Percentiles rank a stretch among this genome's conserved stretches.
Conservation (phyloP, 768 basidiomycete species). For the Mrakia frigida region DNA sequence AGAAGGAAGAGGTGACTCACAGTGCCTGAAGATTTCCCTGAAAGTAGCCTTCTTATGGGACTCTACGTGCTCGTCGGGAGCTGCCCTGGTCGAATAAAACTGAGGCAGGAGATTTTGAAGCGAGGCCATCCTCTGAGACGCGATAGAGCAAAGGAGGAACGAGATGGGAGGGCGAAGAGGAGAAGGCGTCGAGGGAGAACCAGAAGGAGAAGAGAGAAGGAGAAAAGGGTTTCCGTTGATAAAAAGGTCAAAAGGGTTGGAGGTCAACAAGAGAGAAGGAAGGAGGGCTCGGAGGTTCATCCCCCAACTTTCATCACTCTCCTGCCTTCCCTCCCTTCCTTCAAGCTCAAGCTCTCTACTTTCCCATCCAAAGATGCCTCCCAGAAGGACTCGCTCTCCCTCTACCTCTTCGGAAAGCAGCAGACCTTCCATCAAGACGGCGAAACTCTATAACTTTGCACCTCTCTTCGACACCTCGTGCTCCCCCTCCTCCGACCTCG, state of each 20-base stretch:
- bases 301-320: neutral
- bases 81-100: neutral
- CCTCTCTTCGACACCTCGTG: neutral
- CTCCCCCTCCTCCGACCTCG: no score
- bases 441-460: neutral
- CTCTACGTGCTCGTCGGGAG: neutral
- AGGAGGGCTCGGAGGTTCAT: neutral
- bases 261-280: neutral
- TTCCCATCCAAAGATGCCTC: neutral
- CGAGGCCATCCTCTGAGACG: constrained; percentile 3
- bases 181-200: neutral
- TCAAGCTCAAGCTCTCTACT: neutral
- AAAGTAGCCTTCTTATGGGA: constrained; percentile 12
- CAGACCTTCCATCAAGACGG: no score
- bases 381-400: neutral
- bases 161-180: neutral
- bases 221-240: no score
- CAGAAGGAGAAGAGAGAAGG: neutral
- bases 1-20: neutral
- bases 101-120: constrained; percentile 16
- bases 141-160: neutral
- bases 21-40: constrained; percentile 10
- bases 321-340: no score
- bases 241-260: neutral
- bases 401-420: neutral